Evolutionary conservation across 2,329 filamentous ascomycete species (phyloP).

Genomic region (Aphanocladium album): DNA sequence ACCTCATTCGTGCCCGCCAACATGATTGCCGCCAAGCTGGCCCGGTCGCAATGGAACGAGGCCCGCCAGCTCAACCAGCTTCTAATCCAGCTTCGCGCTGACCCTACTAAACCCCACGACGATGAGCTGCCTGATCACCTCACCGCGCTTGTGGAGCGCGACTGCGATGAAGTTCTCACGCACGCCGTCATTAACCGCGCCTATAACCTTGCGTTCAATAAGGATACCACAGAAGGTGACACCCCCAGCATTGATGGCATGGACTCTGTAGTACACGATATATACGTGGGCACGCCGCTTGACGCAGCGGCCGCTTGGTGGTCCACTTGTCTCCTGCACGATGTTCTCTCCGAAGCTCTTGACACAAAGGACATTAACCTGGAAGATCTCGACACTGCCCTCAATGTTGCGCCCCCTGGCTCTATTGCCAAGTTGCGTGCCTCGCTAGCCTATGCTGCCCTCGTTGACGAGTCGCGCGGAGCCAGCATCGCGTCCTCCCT

Average conservation of each 20-base stretch:
- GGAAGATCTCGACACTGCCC: constrained; percentile 60
- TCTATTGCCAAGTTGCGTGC: constrained; percentile 64
- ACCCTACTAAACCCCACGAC: constrained; percentile 43
- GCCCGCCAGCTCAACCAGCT: constrained; percentile 61
- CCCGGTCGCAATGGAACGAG: constrained; percentile 73
- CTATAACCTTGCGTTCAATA: constrained; percentile 86
- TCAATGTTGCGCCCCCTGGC: constrained; percentile 69
- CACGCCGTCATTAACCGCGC: constrained; percentile 75
- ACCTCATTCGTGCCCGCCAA: constrained; percentile 62
- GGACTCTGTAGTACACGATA: constrained; percentile 79
- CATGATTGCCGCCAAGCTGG: constrained; percentile 65
- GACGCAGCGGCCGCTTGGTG: constrained; percentile 92
- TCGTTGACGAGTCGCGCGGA: constrained; percentile 49
- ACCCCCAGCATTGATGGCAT: constrained; percentile 63
- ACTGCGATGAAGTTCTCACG: constrained; percentile 77
- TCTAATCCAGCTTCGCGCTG: constrained; percentile 38
- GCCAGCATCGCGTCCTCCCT: constrained; percentile 53
- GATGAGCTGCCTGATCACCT: constrained; percentile 69
- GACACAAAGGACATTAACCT: constrained; percentile 23
- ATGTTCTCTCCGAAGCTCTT: constrained; percentile 60
- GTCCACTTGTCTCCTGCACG: constrained; percentile 69
- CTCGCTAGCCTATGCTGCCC: constrained; percentile 53
- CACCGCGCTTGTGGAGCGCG: constrained; percentile 66
- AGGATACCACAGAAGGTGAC: constrained; percentile 64
- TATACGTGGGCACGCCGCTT: constrained; percentile 76